These are phyloP conservation scores for Cladorrhinum sp. DNA, from an alignment of 2,329 filamentous ascomycete genomes.

Conservation along the genomic window DNA sequence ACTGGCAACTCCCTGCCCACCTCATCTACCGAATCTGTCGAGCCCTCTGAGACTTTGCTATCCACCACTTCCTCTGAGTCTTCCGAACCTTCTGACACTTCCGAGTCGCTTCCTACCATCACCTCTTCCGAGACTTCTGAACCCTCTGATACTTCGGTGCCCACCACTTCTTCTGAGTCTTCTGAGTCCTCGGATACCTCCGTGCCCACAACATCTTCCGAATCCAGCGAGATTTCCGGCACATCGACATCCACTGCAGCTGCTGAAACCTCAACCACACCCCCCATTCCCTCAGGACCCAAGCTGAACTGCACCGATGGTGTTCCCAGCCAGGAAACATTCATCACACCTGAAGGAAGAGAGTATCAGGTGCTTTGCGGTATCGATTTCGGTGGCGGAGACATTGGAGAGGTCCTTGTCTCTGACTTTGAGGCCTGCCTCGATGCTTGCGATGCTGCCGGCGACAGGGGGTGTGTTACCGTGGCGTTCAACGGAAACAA, in stretches of 20 bases:
- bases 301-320: background rate
- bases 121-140: too few species aligned
- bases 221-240: background rate
- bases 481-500: background rate
- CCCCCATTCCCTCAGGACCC: background rate
- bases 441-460: background rate
- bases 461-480: background rate
- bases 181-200: background rate
- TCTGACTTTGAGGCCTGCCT: background rate
- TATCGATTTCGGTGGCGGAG: conserved; percentile 1
- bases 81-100: too few species aligned
- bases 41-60: background rate
- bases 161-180: background rate
- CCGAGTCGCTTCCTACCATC: too few species aligned
- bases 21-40: too few species aligned
- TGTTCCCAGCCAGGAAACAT: background rate
- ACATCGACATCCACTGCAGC: background rate
- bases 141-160: too few species aligned
- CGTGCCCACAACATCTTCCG: background rate
- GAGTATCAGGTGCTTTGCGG: background rate
- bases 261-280: background rate
- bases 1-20: background rate
- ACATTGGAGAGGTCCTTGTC: background rate
- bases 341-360: background rate
- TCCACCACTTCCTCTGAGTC: too few species aligned